phyloP scores from a whole-genome alignment of 345 rosid species.

The Combretum micranthum region DNA sequence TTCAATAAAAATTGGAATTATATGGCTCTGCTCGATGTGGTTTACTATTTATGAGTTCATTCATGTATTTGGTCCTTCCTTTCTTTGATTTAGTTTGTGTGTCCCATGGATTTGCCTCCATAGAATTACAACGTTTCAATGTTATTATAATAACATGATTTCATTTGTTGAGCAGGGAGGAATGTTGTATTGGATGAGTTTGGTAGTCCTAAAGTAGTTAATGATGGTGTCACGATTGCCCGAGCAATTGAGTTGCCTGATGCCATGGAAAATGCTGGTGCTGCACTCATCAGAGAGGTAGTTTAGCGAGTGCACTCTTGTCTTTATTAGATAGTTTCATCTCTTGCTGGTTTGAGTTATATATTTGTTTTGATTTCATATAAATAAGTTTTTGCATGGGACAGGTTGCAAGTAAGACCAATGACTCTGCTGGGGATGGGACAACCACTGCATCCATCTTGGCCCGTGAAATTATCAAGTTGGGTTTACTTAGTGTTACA shows the following conservation, averaged over 20 bases:
- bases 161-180: constrained; percentile 50
- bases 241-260: constrained; percentile 90
- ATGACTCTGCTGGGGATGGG: constrained; percentile 98
- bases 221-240: constrained; percentile 96
- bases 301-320: not conserved
- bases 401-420: constrained; percentile 97
- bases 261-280: constrained; percentile 98
- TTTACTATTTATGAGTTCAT: no score
- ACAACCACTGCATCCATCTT: constrained; percentile 94
- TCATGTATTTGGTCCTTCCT: no score
- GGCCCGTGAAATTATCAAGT: constrained; percentile 85
- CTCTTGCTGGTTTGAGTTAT: not conserved
- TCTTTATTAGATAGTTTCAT: not conserved
- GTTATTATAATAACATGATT: not conserved
- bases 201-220: constrained; percentile 97
- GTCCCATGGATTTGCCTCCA: not conserved
- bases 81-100: not conserved
- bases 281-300: constrained; percentile 97
- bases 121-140: not conserved
- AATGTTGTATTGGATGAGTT: constrained; percentile 93
- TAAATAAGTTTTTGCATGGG: not conserved
- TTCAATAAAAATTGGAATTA: no score
- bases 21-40: no score
- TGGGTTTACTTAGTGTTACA: constrained; percentile 83
- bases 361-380: not conserved